These are phyloP conservation scores for Vigna trinervia DNA, from an alignment of 306 rosid species.

Conservation along the genomic window DNA sequence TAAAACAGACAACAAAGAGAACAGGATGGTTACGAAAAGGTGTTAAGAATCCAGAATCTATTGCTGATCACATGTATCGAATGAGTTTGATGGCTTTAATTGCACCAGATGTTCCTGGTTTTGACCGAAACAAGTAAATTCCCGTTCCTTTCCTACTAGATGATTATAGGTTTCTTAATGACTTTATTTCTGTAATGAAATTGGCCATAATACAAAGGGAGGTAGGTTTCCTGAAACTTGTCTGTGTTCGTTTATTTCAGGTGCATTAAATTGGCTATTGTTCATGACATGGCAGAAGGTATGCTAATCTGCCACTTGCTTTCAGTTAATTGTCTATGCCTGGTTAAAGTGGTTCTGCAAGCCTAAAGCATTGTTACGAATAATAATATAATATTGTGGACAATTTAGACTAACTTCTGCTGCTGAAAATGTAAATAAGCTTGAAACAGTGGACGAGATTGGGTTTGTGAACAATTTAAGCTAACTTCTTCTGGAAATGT, in stretches of 20 bases:
- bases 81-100: slow-evolving; percentile 92
- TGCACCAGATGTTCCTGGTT: slow-evolving; percentile 78
- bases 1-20: slow-evolving; percentile 77
- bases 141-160: slow-evolving; percentile 3
- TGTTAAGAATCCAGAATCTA: slow-evolving; percentile 74
- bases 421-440: not conserved
- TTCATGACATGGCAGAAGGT: slow-evolving; percentile 96
- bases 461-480: slow-evolving; percentile 12
- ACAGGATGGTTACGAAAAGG: slow-evolving; percentile 78
- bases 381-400: not conserved
- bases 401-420: slow-evolving; percentile 9
- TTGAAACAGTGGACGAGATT: slow-evolving; percentile 7
- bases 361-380: not conserved
- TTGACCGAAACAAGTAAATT: slow-evolving; percentile 77
- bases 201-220: not conserved
- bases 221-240: slow-evolving; percentile 20
- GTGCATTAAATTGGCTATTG: slow-evolving; percentile 93
- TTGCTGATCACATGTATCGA: slow-evolving; percentile 95
- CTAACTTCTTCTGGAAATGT: not conserved
- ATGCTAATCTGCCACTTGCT: not conserved
- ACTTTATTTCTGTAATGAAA: not conserved
- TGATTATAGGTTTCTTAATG: slow-evolving; percentile 10
- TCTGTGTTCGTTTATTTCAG: slow-evolving; percentile 51
- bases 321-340: slow-evolving; percentile 14
- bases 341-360: not conserved